Percentiles rank a stretch among this genome's conserved stretches.
phyloP scores from a whole-genome alignment of 495 filamentous ascomycete genomes.

The Penicillium lividum region DNA sequence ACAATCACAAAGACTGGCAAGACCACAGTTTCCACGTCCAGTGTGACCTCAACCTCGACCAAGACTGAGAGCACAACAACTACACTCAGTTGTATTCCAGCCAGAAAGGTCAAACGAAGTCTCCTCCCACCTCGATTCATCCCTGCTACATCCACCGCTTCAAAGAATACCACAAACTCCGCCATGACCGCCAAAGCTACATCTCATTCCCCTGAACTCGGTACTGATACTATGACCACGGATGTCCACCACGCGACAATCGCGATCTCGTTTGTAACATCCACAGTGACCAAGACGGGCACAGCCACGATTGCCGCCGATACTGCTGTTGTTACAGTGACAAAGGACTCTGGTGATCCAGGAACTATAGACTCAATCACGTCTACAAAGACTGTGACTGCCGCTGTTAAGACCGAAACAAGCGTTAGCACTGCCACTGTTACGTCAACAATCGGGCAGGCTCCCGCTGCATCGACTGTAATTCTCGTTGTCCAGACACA shows the following conservation, averaged over 20 bases:
- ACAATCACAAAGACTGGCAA: background rate
- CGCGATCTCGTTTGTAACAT: background rate
- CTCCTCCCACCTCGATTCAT: background rate
- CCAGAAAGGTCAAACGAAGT: background rate
- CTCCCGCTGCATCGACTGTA: background rate
- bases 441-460: background rate
- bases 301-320: background rate
- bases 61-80: background rate
- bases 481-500: conserved; percentile 1
- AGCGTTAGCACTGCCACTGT: background rate
- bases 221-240: background rate
- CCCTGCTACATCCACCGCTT: background rate
- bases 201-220: no score
- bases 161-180: background rate
- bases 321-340: background rate
- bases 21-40: background rate
- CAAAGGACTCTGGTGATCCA: background rate
- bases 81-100: background rate
- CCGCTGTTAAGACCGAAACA: background rate
- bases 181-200: background rate
- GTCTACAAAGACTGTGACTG: background rate
- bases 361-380: conserved; percentile 3
- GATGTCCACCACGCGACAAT: background rate
- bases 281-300: background rate
- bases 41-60: background rate